phyloP scores from a whole-genome alignment of 768 basidiomycete species.

The Tephrocybe rancida region DNA sequence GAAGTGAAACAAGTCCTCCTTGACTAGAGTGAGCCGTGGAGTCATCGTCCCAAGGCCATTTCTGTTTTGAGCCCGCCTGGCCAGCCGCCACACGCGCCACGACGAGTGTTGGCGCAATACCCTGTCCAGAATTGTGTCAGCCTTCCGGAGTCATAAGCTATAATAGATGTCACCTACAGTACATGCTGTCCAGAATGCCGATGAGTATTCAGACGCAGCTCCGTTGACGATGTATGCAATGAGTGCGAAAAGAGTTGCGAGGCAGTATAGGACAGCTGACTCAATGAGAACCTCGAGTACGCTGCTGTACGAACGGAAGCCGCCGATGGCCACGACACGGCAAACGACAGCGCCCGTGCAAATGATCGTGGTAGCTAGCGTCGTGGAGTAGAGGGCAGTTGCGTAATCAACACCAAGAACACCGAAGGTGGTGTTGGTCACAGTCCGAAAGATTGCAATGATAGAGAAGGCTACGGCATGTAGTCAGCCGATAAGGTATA shows the following conservation, averaged over 20 bases:
- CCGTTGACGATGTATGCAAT: constrained; percentile 8
- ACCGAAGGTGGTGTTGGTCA: constrained; percentile 10
- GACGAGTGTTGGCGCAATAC: constrained; percentile 16
- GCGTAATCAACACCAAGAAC: constrained; percentile 13
- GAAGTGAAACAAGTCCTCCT: background rate
- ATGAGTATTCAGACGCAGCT: constrained; percentile 9
- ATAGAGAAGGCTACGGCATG: constrained; percentile 10
- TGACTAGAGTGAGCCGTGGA: background rate
- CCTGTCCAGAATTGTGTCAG: background rate
- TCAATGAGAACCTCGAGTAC: constrained; percentile 14
- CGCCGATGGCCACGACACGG: constrained; percentile 4
- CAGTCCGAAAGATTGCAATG: constrained; percentile 6
- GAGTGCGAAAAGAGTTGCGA: constrained; percentile 15
- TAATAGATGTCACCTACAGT: constrained; percentile 3
- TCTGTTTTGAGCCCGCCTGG: constrained; percentile 4
- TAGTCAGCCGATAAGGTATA: background rate
- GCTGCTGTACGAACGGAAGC: constrained; percentile 6
- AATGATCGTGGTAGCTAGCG: constrained; percentile 12
- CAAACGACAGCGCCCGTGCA: constrained; percentile 15
- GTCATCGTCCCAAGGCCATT: constrained; percentile 8
- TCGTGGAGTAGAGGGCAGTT: constrained; percentile 13
- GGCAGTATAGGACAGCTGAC: constrained; percentile 10
- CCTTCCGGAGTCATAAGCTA: no score
- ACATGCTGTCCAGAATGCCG: constrained; percentile 11
- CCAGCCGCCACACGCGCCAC: constrained; percentile 15